A percentile compares a stretch with the other conserved stretches of the same genome.
Evolutionary conservation across 2,329 filamentous ascomycete genomes (phyloP).

Genomic region (Venturia carpophila): DNA sequence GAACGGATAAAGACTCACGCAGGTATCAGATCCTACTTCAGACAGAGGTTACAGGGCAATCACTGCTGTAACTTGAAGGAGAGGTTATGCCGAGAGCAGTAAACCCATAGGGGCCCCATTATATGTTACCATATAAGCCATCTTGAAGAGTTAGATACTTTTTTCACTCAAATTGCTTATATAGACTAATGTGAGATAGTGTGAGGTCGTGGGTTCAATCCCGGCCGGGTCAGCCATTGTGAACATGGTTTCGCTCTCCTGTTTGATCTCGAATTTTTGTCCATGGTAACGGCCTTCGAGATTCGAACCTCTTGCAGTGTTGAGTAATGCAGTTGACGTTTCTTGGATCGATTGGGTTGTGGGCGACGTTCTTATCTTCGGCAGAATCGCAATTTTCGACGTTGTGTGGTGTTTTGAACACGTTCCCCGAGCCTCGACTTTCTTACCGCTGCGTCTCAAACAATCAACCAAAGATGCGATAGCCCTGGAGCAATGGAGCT

Average conservation of each 20-base stretch:
- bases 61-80: not conserved
- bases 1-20: not conserved
- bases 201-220: not conserved
- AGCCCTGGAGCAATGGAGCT: too few species aligned
- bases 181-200: not conserved
- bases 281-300: not conserved
- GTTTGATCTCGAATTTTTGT: not conserved
- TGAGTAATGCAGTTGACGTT: not conserved
- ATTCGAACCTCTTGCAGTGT: too few species aligned
- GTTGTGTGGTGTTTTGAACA: too few species aligned
- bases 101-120: not conserved
- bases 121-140: not conserved
- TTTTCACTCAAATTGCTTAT: not conserved
- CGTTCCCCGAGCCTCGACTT: too few species aligned
- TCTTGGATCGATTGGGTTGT: not conserved
- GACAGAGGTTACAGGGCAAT: not conserved
- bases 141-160: not conserved
- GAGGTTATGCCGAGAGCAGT: not conserved
- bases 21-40: not conserved
- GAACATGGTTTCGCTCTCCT: not conserved
- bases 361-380: not conserved
- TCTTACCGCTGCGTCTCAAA: too few species aligned
- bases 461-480: too few species aligned
- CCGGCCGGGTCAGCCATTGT: not conserved
- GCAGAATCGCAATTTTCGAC: not conserved